Conservation (phyloP, 2,329 filamentous ascomycete species). For the Orbilia brochopaga region DNA sequence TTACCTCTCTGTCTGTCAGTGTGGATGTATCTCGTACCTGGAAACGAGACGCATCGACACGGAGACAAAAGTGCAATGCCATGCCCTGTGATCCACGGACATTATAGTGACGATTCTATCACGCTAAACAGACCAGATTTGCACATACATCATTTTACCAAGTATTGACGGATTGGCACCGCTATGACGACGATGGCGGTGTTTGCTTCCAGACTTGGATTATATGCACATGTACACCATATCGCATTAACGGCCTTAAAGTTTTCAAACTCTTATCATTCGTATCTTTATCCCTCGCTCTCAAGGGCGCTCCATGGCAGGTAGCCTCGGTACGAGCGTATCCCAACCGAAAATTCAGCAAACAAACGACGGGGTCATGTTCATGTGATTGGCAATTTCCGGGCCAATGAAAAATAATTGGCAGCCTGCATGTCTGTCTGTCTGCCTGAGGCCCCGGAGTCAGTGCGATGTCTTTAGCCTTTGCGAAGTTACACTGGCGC, state of each 20-base stretch:
- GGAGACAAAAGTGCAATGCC: neutral
- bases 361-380: conserved; percentile 1
- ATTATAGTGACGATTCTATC: neutral
- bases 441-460: neutral
- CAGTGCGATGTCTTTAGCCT: neutral
- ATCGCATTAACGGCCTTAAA: neutral
- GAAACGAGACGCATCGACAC: neutral
- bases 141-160: neutral
- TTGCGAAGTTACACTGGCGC: neutral
- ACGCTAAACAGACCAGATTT: neutral
- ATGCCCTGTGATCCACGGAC: conserved; percentile 1
- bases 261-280: neutral
- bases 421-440: neutral
- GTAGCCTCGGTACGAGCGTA: conserved; percentile 15
- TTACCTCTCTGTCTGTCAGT: neutral
- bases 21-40: neutral
- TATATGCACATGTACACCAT: neutral
- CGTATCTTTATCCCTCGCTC: neutral
- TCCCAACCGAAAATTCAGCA: neutral
- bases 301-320: neutral
- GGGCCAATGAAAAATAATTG: conserved; percentile 11
- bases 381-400: conserved; percentile 50
- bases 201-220: neutral
- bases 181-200: no score
- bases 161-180: neutral